Conservation (phyloP, 345 rosid genomes). For the Syzygium oleosum region DNA sequence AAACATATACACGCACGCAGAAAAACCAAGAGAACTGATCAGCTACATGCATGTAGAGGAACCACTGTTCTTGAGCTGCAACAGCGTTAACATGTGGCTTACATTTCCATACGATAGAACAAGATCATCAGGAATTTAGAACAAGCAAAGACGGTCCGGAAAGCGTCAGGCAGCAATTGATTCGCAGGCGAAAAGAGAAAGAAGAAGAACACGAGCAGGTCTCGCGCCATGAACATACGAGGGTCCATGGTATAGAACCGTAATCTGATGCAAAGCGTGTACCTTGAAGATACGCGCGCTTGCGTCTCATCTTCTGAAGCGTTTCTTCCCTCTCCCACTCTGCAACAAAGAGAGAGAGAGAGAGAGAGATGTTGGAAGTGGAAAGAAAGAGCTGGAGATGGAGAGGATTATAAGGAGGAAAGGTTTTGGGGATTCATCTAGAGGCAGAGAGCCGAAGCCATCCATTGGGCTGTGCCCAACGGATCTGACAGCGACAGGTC, state of each 20-base stretch:
- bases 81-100: not conserved
- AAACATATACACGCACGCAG: not conserved
- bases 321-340: conserved; percentile 11
- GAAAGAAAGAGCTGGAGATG: not conserved
- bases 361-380: not conserved
- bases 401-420: conserved; percentile 7
- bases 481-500: conserved; percentile 33
- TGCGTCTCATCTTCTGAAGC: conserved; percentile 27
- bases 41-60: not conserved
- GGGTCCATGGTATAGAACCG: not conserved
- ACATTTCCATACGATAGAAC: not conserved
- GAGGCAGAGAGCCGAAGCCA: not conserved
- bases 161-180: not conserved
- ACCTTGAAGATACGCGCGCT: conserved; percentile 32
- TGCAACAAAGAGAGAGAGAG: not conserved
- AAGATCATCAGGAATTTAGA: not conserved
- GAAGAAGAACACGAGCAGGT: not conserved
- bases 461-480: conserved; percentile 21
- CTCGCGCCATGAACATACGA: not conserved
- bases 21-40: not conserved
- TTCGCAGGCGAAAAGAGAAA: not conserved
- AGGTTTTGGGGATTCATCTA: not conserved
- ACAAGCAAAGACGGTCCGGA: not conserved
- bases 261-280: not conserved
- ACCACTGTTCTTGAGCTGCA: not conserved